phyloP scores from a whole-genome alignment of 2,329 filamentous ascomycete genomes.

The Cytospora chrysosperma region DNA sequence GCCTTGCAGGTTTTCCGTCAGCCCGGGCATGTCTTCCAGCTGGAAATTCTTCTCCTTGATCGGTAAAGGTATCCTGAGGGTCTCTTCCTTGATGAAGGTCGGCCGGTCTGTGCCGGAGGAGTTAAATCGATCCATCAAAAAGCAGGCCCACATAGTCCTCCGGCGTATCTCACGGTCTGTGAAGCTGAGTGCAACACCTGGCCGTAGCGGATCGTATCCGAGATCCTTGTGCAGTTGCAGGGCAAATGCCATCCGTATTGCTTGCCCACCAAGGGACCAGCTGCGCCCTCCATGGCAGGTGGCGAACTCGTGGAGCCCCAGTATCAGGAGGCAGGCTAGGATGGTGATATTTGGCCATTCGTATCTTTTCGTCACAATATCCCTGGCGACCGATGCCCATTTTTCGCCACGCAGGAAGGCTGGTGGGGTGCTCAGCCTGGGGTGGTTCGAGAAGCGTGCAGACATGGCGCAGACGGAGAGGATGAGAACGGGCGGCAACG shows the following conservation, averaged over 20 bases:
- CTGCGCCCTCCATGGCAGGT: constrained; percentile 94
- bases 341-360: constrained; percentile 97
- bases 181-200: constrained; percentile 71
- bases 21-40: constrained; percentile 77
- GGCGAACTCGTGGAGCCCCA: constrained; percentile 93
- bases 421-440: constrained; percentile 71
- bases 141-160: constrained; percentile 97
- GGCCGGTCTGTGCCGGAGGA: constrained; percentile 92
- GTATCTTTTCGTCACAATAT: constrained; percentile 83
- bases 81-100: constrained; percentile 86
- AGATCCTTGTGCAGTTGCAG: constrained; percentile 90
- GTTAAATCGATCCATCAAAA: constrained; percentile 96
- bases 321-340: constrained; percentile 81
- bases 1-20: constrained; percentile 80
- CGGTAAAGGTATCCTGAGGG: constrained; percentile 83
- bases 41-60: constrained; percentile 89
- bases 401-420: constrained; percentile 86
- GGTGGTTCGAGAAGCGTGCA: constrained; percentile 91
- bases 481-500: constrained; percentile 83
- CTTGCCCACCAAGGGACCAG: constrained; percentile 94
- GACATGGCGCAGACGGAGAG: constrained; percentile 94
- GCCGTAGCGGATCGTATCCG: constrained; percentile 73
- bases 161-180: constrained; percentile 91
- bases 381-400: constrained; percentile 84
- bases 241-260: constrained; percentile 95